Evolutionary conservation across 768 basidiomycete genomes (phyloP), one percentile per base, ranked within the genome.

Genomic region (Epithele typhae): DNA sequence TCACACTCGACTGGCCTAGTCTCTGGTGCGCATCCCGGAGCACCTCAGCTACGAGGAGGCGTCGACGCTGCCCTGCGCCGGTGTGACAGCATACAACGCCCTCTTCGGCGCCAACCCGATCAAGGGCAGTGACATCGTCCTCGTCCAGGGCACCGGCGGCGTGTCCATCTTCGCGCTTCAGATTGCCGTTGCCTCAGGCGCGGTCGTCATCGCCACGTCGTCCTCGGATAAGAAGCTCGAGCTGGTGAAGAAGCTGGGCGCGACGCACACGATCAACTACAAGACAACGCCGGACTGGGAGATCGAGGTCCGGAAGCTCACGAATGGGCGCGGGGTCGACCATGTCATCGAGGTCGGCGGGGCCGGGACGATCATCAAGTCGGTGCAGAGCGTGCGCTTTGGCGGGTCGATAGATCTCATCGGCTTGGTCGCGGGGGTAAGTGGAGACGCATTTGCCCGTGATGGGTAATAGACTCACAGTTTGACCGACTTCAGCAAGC

Each of bases 11-110:
- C 27, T 30, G 14, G 14, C 27, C 8, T 30, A 7, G 27, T 30
- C 7, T 53, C 63, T 84, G 30, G 72, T 84, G 25, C 51, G 57
- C 32, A 67, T 82, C 49, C 79, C 85, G 0, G 61, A 72, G n/a
- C 75, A 82, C 58, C 68, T 85, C 18, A 74, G 72, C 2, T 82
- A 77, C 52, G 77, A 79, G 50, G 79, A 87, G 58, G 84, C 76
- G 0, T 78, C 84, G 0, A 81, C 81, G 21, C 65, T 87, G 5
- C 78, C 82, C 24, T 80, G 77, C 49, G 80, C 81, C 5, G 81
- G 73, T 3, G 53, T 85, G 44, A 86, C 82, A 0, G 81, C 84
- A 0, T 86, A 82, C 65, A 81, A 77, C 51, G 75, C 75, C n/a
- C n/a, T n/a, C n/a, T n/a, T n/a, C n/a, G n/a, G 80, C 3, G 60